Base-by-base conservation (phyloP, 192 early-diverging fungal species). In the Umbelopsis sp. region DNA sequence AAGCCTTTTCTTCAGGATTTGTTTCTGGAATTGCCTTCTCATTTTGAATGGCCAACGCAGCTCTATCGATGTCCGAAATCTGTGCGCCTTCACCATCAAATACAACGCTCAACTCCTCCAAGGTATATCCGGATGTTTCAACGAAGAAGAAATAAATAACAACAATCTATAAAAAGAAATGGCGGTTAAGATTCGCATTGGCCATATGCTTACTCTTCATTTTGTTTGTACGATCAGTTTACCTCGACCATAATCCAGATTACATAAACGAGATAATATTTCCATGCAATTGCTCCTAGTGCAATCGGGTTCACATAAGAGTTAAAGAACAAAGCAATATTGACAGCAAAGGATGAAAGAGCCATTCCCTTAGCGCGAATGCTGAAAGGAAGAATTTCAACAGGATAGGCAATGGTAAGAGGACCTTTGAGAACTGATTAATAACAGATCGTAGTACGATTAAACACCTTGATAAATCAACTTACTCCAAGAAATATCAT, bases 291-390 rank as follows among this genome's bases (percentile, higher is more conserved):
- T 22, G 41, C 46, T 13, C 5, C 25, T 16, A 66, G 65, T 46
- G 65, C 65, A 22, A 66, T 48, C 0, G 65, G 65, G 45, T 66
- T 66, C 13, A 66, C 65, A 22, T 66, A 66, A 13, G 41, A 48
- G 65, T 66, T 66, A 45, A 66, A 66, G 65, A 66, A 66, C 22
- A 66, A 44, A 48, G 65, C 65, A 11, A 46, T 2, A 16, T 66
- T 48, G 21, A 66, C 25, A 30, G 65, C 65, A 66, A 61, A 33
- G 55, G 55, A 61, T 16, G 55, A 61, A 30, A 66, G 65, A 66
- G 65, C 65, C 65, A 66, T 66, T 23, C 65, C 65, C 44, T 66
- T 66, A 44, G 65, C 65, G 45, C 65, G 65, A 20, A 66, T 66
- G 21, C 45, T 66, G 65, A 66, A 66, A 18, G 65, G 65, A 66